Base-by-base conservation (phyloP, 148 eudicot species). In the Suaeda aralocaspica region DNA sequence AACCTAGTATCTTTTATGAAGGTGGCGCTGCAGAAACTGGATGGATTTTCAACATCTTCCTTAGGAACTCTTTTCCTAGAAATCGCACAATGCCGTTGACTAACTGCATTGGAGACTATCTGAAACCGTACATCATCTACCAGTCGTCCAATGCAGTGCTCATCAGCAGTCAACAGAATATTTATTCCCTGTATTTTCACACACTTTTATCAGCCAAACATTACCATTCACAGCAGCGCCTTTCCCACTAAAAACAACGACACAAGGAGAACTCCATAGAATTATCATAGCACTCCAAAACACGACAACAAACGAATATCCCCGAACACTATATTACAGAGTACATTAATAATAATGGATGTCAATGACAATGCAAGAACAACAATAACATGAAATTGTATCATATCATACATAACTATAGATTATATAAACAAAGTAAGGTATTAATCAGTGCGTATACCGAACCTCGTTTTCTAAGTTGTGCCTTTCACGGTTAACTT, bases 1-100 rank as follows among this genome's bases (percentile, higher is more conserved):
- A 57, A 93, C 98, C 98, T 93, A 19, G 92, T 76, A 86, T 93
- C 98, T 75, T 84, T 93, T 64, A 93, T 59, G 71, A 88, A 86
- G 73, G 81, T 74, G 9, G 42, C 52, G 53, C 66, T 30, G 56
- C 81, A 81, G 73, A 68, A 77, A 36, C 76, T 73, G 68, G 90
- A 83, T 15, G 83, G 78, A 78, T 69, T 67, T 72, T 80, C 87
- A 28, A 66, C 81, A 68, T 84, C 95, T 73, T 79, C 92, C 61
- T 68, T 67, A 42, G 84, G 68, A 74, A 84, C 74, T 72, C 71
- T 82, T 77, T 75, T 85, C 83, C 91, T 78, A 50, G 85, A 85
- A 57, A 93, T 79, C 77, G 71, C 84, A 80, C 96, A 90, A 71
- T 93, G 98, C 8, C 78, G 81, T 69, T 79, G 89, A 83, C 98